Conservation (phyloP, 2,329 filamentous ascomycete genomes). For the Fusarium setosum region DNA sequence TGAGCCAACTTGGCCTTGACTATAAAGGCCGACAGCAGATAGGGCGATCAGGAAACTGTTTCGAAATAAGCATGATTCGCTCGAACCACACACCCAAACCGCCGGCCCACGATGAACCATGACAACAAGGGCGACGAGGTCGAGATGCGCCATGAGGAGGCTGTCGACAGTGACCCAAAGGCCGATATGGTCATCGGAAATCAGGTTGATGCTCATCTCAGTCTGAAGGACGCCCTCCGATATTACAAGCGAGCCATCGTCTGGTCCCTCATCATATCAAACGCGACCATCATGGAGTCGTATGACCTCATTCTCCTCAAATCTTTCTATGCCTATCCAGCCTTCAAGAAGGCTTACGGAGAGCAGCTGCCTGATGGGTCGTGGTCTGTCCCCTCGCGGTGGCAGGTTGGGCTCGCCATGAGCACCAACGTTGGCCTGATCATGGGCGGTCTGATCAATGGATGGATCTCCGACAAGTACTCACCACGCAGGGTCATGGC, state of each 20-base stretch:
- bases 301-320: constrained; percentile 11
- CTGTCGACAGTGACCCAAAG: neutral
- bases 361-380: neutral
- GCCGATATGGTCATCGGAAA: neutral
- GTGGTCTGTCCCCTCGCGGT: neutral
- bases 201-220: neutral
- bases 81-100: neutral
- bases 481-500: neutral
- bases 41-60: too few relatives aligned
- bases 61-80: too few relatives aligned
- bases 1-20: too few relatives aligned
- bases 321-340: constrained; percentile 9
- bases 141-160: neutral
- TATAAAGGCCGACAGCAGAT: too few relatives aligned
- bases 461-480: neutral
- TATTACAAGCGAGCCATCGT: constrained; percentile 9
- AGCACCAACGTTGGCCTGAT: neutral
- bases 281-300: constrained; percentile 16
- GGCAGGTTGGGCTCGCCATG: neutral
- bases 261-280: constrained; percentile 11
- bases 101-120: neutral
- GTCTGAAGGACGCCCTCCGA: constrained; percentile 1
- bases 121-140: neutral
- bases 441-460: neutral
- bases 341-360: constrained; percentile 7